Base-by-base conservation (phyloP, 2,329 filamentous ascomycete species). In the Incumbomyces lentus region DNA sequence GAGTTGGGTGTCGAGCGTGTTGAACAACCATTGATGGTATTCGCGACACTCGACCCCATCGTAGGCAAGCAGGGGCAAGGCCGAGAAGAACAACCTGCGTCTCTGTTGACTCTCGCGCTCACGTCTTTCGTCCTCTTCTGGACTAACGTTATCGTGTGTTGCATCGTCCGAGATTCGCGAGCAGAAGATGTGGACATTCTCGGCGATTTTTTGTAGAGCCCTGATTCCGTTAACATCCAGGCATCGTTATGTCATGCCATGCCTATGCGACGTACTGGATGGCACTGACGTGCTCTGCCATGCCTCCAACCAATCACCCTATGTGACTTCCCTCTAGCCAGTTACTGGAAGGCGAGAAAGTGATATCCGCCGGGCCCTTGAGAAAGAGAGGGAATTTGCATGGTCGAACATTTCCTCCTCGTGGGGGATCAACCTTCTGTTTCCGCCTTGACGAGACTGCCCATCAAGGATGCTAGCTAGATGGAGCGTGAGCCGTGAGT, bases 41-140 rank as follows among this genome's bases (percentile, higher is more conserved):
- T 73, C 69, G 22, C 76, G 75, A 2, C 76, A 75, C 42, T 76
- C 72, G 40, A 79, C 75, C 40, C 75, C 71, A 46, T 74, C 75
- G 51, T 85, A 78, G 14, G 81, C 84, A 46, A 87, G 71, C 12
- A 88, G 75, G 35, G 84, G 70, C 51, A 81, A 80, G 49, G 79
- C 83, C 59, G 76, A 78, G 52, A 84, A 79, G 42, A 81, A 79
- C 29, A 78, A 71, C 51, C 81, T 70, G 49, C 79, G 69, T 29
- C 84, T 73, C 7, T 64, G 59, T 30, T 73, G 68, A 12, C 73
- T 75, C 47, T 80, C 70, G 42, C 72, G 68, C 6, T 71, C 70
- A 5, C n/a, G 39, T 22, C 45, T 22, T 33, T 78, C 65, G 34
- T 68, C 70, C 12, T 68, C 64, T 13, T 74, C 71, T 19, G 56